These are phyloP conservation scores for Chlorophyllum brunneum DNA, from an alignment of 768 basidiomycete species.

Conservation along the genomic window DNA sequence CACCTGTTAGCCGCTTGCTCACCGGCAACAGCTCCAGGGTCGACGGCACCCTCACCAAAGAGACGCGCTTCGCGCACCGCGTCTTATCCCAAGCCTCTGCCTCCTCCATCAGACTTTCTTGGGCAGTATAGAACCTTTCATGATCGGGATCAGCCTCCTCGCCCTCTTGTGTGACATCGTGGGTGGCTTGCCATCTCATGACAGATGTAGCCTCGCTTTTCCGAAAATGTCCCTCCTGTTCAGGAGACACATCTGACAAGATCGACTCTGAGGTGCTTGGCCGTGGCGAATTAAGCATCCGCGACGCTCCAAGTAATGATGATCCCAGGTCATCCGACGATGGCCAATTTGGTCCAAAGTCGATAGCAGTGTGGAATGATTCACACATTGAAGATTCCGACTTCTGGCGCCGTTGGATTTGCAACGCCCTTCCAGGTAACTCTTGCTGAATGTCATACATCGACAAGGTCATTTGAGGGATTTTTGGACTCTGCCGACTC, in stretches of 20 bases:
- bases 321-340: slow-evolving; percentile 35
- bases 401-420: slow-evolving; percentile 26
- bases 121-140: slow-evolving; percentile 43
- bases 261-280: slow-evolving; percentile 30
- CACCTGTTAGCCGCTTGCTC: slow-evolving; percentile 7
- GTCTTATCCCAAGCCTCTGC: slow-evolving; percentile 92
- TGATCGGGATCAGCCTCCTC: slow-evolving; percentile 21
- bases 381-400: slow-evolving; percentile 48
- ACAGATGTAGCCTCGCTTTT: neutral
- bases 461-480: slow-evolving; percentile 36
- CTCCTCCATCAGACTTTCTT: slow-evolving; percentile 54
- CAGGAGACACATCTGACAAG: slow-evolving; percentile 24
- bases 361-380: slow-evolving; percentile 68
- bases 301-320: slow-evolving; percentile 27
- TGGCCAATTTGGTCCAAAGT: slow-evolving; percentile 49
- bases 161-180: neutral
- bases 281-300: slow-evolving; percentile 32
- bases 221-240: neutral
- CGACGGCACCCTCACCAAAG: slow-evolving; percentile 71
- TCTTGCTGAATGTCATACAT: slow-evolving; percentile 23
- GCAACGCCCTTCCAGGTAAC: slow-evolving; percentile 13
- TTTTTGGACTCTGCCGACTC: slow-evolving; percentile 30
- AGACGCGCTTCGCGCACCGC: slow-evolving; percentile 80
- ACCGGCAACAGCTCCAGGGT: slow-evolving; percentile 25
- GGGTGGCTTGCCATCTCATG: neutral